Evolutionary conservation across 1,284 basidiomycete genomes (phyloP).

Genomic region (Sanghuangporus sanghuang): DNA sequence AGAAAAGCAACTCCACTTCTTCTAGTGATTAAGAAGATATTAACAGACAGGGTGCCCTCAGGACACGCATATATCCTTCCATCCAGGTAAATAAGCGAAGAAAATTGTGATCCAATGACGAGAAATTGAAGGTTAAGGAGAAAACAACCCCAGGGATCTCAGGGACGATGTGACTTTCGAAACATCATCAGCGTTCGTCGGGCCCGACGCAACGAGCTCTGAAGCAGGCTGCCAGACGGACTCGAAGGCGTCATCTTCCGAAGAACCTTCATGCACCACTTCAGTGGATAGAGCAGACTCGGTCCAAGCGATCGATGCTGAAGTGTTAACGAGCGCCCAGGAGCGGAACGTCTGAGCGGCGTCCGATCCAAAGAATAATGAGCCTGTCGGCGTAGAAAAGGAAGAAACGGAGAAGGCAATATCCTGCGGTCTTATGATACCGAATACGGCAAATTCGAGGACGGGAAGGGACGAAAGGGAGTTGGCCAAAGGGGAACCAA

Average conservation of each 20-base stretch:
- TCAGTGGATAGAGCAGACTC: slow-evolving; percentile 42
- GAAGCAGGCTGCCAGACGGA: slow-evolving; percentile 45
- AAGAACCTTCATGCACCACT: slow-evolving; percentile 44
- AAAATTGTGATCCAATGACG: background rate
- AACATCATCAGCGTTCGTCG: slow-evolving; percentile 19
- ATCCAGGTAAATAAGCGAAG: background rate
- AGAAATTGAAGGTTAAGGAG: slow-evolving; percentile 6
- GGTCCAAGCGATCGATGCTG: slow-evolving; percentile 43
- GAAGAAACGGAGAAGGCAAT: slow-evolving; percentile 44
- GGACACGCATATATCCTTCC: background rate
- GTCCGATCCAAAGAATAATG: slow-evolving; percentile 56
- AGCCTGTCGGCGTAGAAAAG: slow-evolving; percentile 43
- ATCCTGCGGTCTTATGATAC: slow-evolving; percentile 44
- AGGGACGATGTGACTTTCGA: slow-evolving; percentile 11
- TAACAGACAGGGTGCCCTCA: background rate
- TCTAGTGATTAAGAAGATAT: background rate
- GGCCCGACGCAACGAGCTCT: slow-evolving; percentile 32
- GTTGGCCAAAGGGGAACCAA: slow-evolving; percentile 33
- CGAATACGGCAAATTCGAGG: slow-evolving; percentile 60
- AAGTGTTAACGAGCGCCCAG: slow-evolving; percentile 45
- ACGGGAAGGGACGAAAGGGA: slow-evolving; percentile 43
- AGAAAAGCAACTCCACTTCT: background rate
- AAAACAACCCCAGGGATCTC: slow-evolving; percentile 12
- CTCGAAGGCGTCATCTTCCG: slow-evolving; percentile 41
- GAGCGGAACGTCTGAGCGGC: slow-evolving; percentile 41